A percentile compares a stretch with the other conserved stretches of the same genome.
Conservation (phyloP, 192 early-diverging fungal species). For the Jimgerdemannia lactiflua region DNA sequence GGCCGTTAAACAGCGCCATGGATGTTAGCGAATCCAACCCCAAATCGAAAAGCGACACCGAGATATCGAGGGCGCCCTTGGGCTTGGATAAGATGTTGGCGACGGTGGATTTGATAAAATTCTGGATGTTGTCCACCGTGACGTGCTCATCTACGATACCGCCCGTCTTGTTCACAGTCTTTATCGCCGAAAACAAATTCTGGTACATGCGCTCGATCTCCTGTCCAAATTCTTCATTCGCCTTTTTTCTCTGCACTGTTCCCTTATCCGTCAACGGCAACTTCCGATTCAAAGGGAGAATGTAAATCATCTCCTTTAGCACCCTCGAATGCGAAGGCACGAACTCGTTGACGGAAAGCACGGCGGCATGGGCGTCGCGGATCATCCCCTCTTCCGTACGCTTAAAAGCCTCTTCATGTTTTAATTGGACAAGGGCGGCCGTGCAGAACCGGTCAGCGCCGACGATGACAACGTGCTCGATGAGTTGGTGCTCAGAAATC, state of each 20-base stretch:
- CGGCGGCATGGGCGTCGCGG: slow-evolving; percentile 14
- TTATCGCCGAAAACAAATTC: slow-evolving; percentile 22
- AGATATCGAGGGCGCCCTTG: neutral
- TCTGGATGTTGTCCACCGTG: neutral
- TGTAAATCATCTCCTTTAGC: slow-evolving; percentile 19
- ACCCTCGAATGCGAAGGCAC: slow-evolving; percentile 17
- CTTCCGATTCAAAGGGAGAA: slow-evolving; percentile 12
- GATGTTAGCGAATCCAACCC: slow-evolving; percentile 24
- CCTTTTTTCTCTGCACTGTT: slow-evolving; percentile 27
- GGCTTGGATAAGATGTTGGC: slow-evolving; percentile 11
- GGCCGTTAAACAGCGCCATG: slow-evolving; percentile 17
- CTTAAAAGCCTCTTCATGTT: neutral
- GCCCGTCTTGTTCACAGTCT: neutral
- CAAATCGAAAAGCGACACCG: slow-evolving; percentile 21
- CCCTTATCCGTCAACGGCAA: slow-evolving; percentile 27
- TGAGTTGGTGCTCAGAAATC: slow-evolving; percentile 6
- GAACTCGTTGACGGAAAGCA: slow-evolving; percentile 17
- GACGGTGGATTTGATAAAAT: slow-evolving; percentile 5
- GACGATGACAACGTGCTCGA: slow-evolving; percentile 17
- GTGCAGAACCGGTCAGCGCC: slow-evolving; percentile 14
- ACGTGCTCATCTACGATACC: neutral
- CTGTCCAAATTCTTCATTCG: slow-evolving; percentile 42
- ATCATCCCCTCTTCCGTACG: slow-evolving; percentile 14
- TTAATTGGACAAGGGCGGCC: slow-evolving; percentile 3
- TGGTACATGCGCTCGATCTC: slow-evolving; percentile 55